phyloP scores from a whole-genome alignment of 2,329 filamentous ascomycete genomes.

The Hymenoscyphus repandus region DNA sequence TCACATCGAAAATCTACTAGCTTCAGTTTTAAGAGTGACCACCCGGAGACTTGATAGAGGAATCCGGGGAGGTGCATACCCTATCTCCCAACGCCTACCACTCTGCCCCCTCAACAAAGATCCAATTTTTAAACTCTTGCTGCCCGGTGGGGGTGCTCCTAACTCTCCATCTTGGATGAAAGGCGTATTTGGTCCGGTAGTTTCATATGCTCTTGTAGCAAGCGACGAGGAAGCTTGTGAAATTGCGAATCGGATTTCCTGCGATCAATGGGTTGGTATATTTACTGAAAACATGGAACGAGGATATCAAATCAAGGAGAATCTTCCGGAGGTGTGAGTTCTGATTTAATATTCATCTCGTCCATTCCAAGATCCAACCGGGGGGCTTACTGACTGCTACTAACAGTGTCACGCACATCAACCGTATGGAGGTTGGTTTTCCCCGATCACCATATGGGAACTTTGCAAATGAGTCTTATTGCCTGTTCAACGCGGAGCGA shows the following conservation, averaged over 20 bases:
- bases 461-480: too few relatives aligned
- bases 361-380: too few relatives aligned
- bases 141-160: neutral
- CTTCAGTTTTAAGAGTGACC: neutral
- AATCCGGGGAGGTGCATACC: neutral
- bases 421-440: too few relatives aligned
- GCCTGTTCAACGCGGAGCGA: conserved; percentile 9
- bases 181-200: conserved; percentile 11
- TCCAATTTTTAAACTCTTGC: neutral
- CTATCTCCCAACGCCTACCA: neutral
- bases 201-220: conserved; percentile 30
- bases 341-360: too few relatives aligned
- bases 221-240: conserved; percentile 36
- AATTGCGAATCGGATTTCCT: conserved; percentile 37
- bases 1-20: neutral
- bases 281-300: conserved; percentile 29
- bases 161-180: neutral
- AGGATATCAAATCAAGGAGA: conserved; percentile 11
- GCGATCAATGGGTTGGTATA: conserved; percentile 35
- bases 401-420: too few relatives aligned
- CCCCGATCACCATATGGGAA: too few relatives aligned
- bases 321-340: neutral
- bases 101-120: neutral
- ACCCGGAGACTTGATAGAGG: neutral
- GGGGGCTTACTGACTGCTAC: too few relatives aligned